Evolutionary conservation across 306 rosid species (phyloP).

Genomic region (Ormosia emarginata): DNA sequence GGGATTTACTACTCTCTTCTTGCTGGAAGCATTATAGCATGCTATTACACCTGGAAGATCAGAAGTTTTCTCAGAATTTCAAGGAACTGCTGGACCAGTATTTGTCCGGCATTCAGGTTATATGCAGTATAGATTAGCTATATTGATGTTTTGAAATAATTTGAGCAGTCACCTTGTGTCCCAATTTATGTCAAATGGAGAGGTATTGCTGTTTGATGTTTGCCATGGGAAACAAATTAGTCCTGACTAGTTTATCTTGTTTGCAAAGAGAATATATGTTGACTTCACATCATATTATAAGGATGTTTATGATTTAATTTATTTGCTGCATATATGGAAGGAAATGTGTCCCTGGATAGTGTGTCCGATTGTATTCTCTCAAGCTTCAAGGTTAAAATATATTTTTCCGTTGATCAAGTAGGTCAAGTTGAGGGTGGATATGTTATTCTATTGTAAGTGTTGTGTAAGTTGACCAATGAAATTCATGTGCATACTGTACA

Average conservation of each 20-base stretch:
- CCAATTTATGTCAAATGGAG: constrained; percentile 3
- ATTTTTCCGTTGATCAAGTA: background rate
- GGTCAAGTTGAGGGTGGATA: background rate
- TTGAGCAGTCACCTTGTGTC: constrained; percentile 1
- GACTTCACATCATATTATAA: background rate
- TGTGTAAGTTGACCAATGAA: background rate
- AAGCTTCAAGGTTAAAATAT: background rate
- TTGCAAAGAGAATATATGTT: background rate
- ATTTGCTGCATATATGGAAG: background rate
- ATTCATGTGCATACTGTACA: background rate
- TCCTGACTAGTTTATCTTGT: background rate
- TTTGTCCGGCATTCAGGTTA: constrained; percentile 87
- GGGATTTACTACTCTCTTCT: constrained; percentile 73
- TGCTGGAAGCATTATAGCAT: constrained; percentile 95
- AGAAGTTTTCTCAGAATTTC: constrained; percentile 50
- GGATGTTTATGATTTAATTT: background rate
- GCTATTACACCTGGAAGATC: constrained; percentile 78
- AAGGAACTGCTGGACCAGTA: constrained; percentile 78
- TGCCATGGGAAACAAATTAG: background rate
- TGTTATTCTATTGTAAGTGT: background rate
- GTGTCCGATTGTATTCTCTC: background rate
- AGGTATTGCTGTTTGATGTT: background rate
- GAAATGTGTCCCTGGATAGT: background rate
- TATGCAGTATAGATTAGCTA: constrained; percentile 13
- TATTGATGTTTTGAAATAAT: background rate